A percentile compares a stretch with the other conserved stretches of the same genome.
phyloP scores from a whole-genome alignment of 345 rosid species.

The Brassica nigra region DNA sequence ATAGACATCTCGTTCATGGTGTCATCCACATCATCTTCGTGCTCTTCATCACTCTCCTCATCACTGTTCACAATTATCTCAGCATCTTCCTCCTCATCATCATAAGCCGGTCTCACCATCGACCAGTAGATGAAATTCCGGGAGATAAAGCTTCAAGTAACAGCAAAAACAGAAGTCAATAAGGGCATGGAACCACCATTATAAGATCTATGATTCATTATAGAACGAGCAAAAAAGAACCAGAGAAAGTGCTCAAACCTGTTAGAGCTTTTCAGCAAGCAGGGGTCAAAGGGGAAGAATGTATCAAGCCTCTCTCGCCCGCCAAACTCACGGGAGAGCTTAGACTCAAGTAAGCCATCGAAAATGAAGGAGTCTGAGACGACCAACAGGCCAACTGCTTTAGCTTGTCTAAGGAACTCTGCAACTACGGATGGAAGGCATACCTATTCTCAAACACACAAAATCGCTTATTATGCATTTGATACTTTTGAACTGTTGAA shows the following conservation, averaged over 20 bases:
- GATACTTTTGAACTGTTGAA: neutral
- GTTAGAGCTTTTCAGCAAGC: conserved; percentile 67
- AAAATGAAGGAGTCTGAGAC: conserved; percentile 49
- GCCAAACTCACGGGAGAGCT: conserved; percentile 69
- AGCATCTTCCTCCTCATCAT: conserved; percentile 45
- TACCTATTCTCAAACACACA: conserved; percentile 49
- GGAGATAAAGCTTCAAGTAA: conserved; percentile 51
- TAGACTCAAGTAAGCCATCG: conserved; percentile 57
- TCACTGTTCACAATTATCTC: conserved; percentile 45
- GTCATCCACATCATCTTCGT: conserved; percentile 44
- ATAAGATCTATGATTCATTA: neutral
- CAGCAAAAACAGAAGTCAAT: too few relatives aligned
- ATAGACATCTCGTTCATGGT: conserved; percentile 77
- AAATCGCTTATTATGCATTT: neutral
- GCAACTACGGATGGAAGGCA: conserved; percentile 79
- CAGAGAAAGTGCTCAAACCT: conserved; percentile 47
- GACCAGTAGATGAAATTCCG: conserved; percentile 71
- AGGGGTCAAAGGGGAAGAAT: conserved; percentile 95
- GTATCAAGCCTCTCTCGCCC: conserved; percentile 85
- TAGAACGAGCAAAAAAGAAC: neutral
- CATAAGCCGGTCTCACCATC: conserved; percentile 57
- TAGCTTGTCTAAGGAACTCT: conserved; percentile 84
- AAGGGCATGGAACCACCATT: neutral
- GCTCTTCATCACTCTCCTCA: conserved; percentile 46
- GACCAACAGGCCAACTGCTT: conserved; percentile 65